phyloP scores from a whole-genome alignment of 306 rosid species.

The Corylus avellana region DNA sequence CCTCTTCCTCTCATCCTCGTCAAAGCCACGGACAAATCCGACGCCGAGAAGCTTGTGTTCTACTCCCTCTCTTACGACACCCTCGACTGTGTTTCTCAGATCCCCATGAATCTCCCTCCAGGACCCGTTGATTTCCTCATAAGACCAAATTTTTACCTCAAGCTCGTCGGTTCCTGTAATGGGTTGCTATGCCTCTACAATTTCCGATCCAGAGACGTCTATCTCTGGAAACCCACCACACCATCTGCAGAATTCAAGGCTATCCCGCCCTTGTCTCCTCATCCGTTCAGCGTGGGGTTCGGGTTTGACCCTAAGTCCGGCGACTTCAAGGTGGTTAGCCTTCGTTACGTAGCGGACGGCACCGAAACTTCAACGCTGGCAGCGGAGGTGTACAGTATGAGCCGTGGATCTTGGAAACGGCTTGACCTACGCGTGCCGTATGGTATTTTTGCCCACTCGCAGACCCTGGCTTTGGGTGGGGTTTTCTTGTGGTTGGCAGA shows the following conservation, averaged over 20 bases:
- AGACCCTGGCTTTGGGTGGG: background rate
- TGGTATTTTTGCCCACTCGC: background rate
- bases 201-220: background rate
- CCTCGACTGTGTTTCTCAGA: background rate
- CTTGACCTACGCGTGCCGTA: background rate
- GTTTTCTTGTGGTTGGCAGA: background rate
- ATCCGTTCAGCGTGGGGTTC: background rate
- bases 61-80: background rate
- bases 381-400: background rate
- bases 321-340: background rate
- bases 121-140: background rate
- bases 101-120: background rate
- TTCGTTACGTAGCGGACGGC: background rate
- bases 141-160: background rate
- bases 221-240: background rate
- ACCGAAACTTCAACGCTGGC: too few species aligned
- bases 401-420: background rate
- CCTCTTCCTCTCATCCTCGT: background rate
- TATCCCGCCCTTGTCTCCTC: background rate
- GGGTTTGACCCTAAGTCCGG: background rate
- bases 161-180: background rate
- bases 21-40: background rate
- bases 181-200: background rate
- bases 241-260: background rate
- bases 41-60: background rate